Evolutionary conservation across 2,329 filamentous ascomycete genomes (phyloP).

Genomic region (Sporothrix dimorphospora): DNA sequence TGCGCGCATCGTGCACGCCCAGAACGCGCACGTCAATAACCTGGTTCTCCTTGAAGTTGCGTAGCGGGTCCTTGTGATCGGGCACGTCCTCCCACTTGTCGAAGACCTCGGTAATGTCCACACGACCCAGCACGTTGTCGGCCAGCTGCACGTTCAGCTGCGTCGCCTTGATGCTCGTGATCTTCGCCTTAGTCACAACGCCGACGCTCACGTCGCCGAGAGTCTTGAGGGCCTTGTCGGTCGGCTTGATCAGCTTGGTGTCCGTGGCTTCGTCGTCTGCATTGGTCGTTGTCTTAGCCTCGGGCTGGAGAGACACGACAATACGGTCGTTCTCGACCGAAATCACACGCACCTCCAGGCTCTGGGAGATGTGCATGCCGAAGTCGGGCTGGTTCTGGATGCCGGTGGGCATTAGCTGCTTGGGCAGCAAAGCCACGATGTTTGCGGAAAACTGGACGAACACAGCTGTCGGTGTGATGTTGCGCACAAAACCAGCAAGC

Average conservation of each 20-base stretch:
- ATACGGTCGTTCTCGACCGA: conserved; percentile 76
- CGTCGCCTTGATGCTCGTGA: conserved; percentile 85
- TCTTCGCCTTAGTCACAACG: conserved; percentile 71
- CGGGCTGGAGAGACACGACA: conserved; percentile 55
- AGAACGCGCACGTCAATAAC: conserved; percentile 75
- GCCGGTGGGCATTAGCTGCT: conserved; percentile 74
- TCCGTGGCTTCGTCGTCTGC: not conserved
- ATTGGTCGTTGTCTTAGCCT: conserved; percentile 44
- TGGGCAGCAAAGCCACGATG: conserved; percentile 78
- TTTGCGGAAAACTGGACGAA: conserved; percentile 87
- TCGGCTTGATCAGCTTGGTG: conserved; percentile 43
- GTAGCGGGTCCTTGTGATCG: conserved; percentile 79
- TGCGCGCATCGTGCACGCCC: conserved; percentile 86
- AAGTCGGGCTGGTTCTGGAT: conserved; percentile 69
- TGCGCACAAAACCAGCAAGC: conserved; percentile 80
- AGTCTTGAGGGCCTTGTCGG: conserved; percentile 66
- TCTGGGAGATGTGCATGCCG: conserved; percentile 76
- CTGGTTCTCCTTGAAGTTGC: conserved; percentile 71
- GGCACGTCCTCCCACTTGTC: conserved; percentile 85
- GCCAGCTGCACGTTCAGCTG: conserved; percentile 90
- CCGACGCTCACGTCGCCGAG: conserved; percentile 77
- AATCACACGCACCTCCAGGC: conserved; percentile 71
- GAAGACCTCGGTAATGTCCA: conserved; percentile 90
- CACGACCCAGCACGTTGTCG: conserved; percentile 86
- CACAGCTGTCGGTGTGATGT: conserved; percentile 77